A percentile compares a stretch with the other conserved stretches of the same genome.
These are phyloP conservation scores for Leucoagaricus sp. DNA, from an alignment of 1,284 basidiomycete genomes.

Conservation along the genomic window DNA sequence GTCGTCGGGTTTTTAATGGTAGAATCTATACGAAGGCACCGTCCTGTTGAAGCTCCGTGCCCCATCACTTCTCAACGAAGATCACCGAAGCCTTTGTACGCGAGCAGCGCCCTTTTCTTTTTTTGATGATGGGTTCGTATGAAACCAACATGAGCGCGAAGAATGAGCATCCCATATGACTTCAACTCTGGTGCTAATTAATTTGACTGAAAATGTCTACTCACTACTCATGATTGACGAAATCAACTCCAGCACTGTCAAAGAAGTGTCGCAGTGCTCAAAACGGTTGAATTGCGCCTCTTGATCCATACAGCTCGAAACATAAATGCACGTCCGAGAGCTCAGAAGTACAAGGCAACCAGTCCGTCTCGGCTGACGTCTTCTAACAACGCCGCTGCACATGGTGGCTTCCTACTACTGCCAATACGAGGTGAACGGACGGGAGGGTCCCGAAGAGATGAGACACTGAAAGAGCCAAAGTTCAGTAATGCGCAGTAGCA, in stretches of 20 bases:
- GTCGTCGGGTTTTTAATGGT: not conserved
- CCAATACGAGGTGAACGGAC: not conserved
- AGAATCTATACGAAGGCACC: not conserved
- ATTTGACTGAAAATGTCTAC: not conserved
- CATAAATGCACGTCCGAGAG: not conserved
- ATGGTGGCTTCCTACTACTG: not conserved
- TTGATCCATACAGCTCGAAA: constrained; percentile 9
- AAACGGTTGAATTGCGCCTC: not conserved
- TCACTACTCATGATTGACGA: not conserved
- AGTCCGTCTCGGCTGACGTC: not conserved
- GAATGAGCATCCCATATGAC: not conserved
- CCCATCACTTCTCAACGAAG: constrained; percentile 11
- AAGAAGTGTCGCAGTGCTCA: not conserved
- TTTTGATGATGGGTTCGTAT: too few species aligned
- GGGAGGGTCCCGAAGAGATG: not conserved
- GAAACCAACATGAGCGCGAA: not conserved
- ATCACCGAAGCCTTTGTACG: constrained; percentile 11
- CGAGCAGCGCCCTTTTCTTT: not conserved
- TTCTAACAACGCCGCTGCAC: not conserved
- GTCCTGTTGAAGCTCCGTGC: not conserved
- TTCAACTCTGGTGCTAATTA: not conserved
- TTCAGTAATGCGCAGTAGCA: constrained; percentile 8
- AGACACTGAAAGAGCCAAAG: constrained; percentile 2
- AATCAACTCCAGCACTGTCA: not conserved
- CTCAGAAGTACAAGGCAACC: not conserved